Base-by-base conservation (phyloP, 2,329 filamentous ascomycete genomes). In the Cladosporium sp. region DNA sequence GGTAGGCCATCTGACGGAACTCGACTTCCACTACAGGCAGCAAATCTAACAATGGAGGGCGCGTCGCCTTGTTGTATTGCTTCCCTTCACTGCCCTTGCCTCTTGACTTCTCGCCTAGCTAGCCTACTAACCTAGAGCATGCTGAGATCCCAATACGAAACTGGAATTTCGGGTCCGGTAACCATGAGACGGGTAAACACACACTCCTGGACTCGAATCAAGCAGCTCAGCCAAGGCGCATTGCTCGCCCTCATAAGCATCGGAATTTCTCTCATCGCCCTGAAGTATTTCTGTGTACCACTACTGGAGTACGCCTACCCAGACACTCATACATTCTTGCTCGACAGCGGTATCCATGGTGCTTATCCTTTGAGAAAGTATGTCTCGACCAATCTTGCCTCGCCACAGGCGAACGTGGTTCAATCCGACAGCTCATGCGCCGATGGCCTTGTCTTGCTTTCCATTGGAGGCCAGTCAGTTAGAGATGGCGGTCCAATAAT, bases 401-500 rank as follows among this genome's bases (percentile, higher is more conserved):
- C 60, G n/a, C 60, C 60, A n/a, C 47, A 41, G 18, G 60, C 60
- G 11, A 63, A 38, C 10, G 60, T 63, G 2, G 10, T 44, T 4
- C 32, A 28, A 41, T 41, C 47, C 4, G 60, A 63, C 32, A 24
- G 28, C 12, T 38, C 60, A 34, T 63, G 47, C 24, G n/a, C 34
- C 21, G n/a, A 32, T 10, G 60, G 60, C 4, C 54, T 59, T 10
- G 51, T 36, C 8, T 70, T 72, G 26, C 47, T 72, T 21, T 67
- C 69, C 5, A 64, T 70, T 15, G 66, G 66, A n/a, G 70, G 70
- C 18, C 66, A 64, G 12, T 67, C 67, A 2, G 62, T 71, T 3
- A 21, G 58, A 3, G 60, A 58, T 5, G 66, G 67, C 18, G 72
- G 71, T 15, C 72, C 73, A 2, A 72, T 72, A 66, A 75, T 75